A percentile compares a stretch with the other conserved stretches of the same genome.
These are phyloP conservation scores for Coemansia sp. DNA, from an alignment of 371 early-diverging fungal species.

Conservation along the genomic window DNA sequence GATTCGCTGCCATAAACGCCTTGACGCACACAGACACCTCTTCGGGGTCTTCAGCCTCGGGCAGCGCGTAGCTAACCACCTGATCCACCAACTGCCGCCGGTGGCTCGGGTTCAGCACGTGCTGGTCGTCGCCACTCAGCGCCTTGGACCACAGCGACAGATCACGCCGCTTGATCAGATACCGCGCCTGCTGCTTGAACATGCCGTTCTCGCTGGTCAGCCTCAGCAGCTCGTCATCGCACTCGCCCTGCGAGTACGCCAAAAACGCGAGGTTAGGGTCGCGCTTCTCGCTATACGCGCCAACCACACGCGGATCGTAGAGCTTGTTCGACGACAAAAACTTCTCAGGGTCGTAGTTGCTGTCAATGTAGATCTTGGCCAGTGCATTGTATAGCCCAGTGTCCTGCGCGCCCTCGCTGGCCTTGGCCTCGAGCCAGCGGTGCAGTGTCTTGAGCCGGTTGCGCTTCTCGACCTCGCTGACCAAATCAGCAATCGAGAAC, in stretches of 20 bases:
- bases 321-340: conserved; percentile 91
- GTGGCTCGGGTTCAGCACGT: conserved; percentile 62
- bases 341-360: conserved; percentile 95
- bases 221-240: conserved; percentile 88
- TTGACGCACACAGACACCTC: conserved; percentile 96
- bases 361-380: conserved; percentile 98
- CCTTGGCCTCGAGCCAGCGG: conserved; percentile 88
- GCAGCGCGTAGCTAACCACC: conserved; percentile 76
- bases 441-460: conserved; percentile 94
- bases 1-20: conserved; percentile 95
- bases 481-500: conserved; percentile 84
- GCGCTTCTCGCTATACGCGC: conserved; percentile 96
- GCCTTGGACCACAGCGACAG: conserved; percentile 83
- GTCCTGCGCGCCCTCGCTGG: conserved; percentile 85
- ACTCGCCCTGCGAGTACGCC: conserved; percentile 93
- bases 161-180: conserved; percentile 89
- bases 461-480: conserved; percentile 91
- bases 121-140: conserved; percentile 64
- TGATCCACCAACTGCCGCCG: conserved; percentile 92
- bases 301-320: conserved; percentile 88
- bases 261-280: conserved; percentile 96
- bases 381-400: conserved; percentile 91
- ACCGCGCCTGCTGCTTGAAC: conserved; percentile 98
- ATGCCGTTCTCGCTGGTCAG: conserved; percentile 96
- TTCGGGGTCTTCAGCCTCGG: conserved; percentile 94